Base-by-base conservation (phyloP, 2,329 filamentous ascomycete genomes). In the Orbilia oligospora region DNA sequence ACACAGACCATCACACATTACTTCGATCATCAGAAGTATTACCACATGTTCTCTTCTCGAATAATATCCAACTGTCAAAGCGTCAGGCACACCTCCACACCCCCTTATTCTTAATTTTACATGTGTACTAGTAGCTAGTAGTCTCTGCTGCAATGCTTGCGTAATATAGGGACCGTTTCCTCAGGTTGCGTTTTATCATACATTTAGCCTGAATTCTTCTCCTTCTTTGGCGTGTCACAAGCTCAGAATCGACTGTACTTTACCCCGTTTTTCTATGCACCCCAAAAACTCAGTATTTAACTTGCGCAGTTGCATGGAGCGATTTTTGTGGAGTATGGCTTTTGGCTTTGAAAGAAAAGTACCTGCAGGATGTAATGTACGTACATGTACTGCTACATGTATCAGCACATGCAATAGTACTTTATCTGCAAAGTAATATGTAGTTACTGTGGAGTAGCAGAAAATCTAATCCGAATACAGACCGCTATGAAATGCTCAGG, bases 171-270 rank as follows among this genome's bases (percentile, higher is more conserved):
- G 41, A 27, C 67, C 46, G 33, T 53, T 67, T 53, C 63, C 61
- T 16, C 65, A 61, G 53, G 22, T 77, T 67, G 67, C 67, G 73
- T 77, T 67, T 77, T 46, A 58, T 77, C 63, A 30, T 61, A 20
- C 24, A 63, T 78, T 78, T 78, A 78, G 75, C 75, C 75, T 78
- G 56, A 61, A 61, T 44, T 20, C n/a, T 22, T 18, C 18, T 22
- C 53, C 53, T 22, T 58, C 33, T 44, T 61, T 41, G 33, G 27
- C 30, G 36, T 44, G 36, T 61, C 56, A 61, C 56, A 61, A 61
- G 56, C 56, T n/a, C 56, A 61, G n/a, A 61, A n/a, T 44, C 41
- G 41, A 24, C 36, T 20, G 33, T 61, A 41, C 9, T 61, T 61
- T 41, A 44, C 33, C 56, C 56, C 56, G 22, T 41, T 56, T 61